A percentile compares a stretch with the other conserved stretches of the same genome.
phyloP scores from a whole-genome alignment of 106 monocot genomes.

The Amphibolis antarctica region DNA sequence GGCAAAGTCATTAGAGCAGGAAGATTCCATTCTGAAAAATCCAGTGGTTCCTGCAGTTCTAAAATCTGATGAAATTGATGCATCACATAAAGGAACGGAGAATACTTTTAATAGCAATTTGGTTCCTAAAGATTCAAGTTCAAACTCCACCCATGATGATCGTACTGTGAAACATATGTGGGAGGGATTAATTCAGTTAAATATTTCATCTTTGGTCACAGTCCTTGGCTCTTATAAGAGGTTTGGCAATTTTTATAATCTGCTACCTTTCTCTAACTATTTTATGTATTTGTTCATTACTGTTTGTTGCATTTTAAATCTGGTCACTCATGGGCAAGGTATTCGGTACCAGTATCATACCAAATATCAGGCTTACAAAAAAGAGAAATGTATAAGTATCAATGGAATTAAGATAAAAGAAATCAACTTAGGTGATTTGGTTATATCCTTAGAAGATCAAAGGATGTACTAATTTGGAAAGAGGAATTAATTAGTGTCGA shows the following conservation, averaged over 20 bases:
- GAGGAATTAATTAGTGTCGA: no score
- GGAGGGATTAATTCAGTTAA: conserved; percentile 85
- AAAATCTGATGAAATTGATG: conserved; percentile 11
- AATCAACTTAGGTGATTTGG: no score
- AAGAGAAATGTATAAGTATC: no score
- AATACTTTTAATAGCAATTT: conserved; percentile 19
- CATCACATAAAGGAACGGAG: conserved; percentile 8
- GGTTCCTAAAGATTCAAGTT: conserved; percentile 9
- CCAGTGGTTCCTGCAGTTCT: background rate
- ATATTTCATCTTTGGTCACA: conserved; percentile 45
- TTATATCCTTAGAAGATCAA: no score
- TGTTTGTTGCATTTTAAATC: background rate
- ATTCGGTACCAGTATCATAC: no score
- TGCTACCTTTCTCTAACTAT: background rate
- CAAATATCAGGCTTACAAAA: no score
- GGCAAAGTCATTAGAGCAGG: conserved; percentile 3
- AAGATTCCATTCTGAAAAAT: conserved; percentile 8
- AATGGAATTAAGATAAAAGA: no score
- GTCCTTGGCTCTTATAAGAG: conserved; percentile 63
- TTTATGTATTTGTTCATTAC: background rate
- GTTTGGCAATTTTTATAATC: conserved; percentile 20
- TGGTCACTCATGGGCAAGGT: background rate
- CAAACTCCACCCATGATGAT: conserved; percentile 7
- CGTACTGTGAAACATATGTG: conserved; percentile 36
- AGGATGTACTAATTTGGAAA: no score